These are phyloP conservation scores for Cyberlindnera euphorbiiphila DNA, from an alignment of 805 yeast species.

Conservation along the genomic window DNA sequence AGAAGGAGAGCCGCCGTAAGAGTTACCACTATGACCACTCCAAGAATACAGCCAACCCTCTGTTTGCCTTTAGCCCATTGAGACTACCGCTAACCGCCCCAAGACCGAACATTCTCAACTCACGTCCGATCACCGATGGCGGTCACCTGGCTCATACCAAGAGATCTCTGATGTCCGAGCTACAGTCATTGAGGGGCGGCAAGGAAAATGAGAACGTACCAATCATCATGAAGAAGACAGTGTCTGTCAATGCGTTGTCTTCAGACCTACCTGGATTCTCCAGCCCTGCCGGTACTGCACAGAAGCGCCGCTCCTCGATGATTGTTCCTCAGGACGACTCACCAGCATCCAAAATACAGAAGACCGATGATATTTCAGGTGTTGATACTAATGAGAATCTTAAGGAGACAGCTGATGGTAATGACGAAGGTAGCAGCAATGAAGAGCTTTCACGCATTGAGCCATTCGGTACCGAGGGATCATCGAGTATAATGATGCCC, in stretches of 20 bases:
- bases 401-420: conserved; percentile 9
- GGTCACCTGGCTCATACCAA: conserved; percentile 18
- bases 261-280: conserved; percentile 2
- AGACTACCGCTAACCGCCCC: conserved; percentile 32
- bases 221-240: conserved; percentile 4
- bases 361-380: conserved; percentile 6
- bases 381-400: conserved; percentile 6
- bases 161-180: conserved; percentile 19
- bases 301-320: conserved; percentile 22
- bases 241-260: conserved; percentile 8
- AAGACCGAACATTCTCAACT: conserved; percentile 27
- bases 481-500: conserved; percentile 7
- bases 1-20: conserved; percentile 28
- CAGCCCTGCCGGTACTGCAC: conserved; percentile 7
- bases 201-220: conserved; percentile 18
- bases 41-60: too few relatives aligned
- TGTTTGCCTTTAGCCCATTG: conserved; percentile 19
- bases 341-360: conserved; percentile 11
- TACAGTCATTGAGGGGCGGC: conserved; percentile 14
- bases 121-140: conserved; percentile 18
- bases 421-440: conserved; percentile 26
- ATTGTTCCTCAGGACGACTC: conserved; percentile 26
- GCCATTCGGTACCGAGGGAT: conserved; percentile 7
- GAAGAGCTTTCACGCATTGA: conserved; percentile 29
- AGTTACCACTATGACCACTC: conserved; percentile 18